Evolutionary conservation across 441 rosid species (phyloP).

Genomic region (Bocquillonia castaneifolia): DNA sequence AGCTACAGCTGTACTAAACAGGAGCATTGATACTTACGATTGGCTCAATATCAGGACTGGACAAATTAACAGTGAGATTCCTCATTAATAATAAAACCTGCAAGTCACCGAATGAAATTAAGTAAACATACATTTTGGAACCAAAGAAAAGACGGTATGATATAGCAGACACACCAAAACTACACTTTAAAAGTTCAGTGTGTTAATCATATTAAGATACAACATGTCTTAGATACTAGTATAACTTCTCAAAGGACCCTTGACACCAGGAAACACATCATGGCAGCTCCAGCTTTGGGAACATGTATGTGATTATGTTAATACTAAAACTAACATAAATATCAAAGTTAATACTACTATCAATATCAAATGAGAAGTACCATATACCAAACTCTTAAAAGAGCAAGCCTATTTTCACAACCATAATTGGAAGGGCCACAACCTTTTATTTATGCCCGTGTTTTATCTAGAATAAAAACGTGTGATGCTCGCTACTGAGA

Average conservation of each 20-base stretch:
- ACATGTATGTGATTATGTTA: neutral
- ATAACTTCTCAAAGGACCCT: neutral
- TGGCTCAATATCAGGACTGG: slow-evolving; percentile 80
- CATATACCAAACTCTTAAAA: no score
- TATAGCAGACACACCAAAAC: slow-evolving; percentile 2
- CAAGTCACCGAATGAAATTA: slow-evolving; percentile 18
- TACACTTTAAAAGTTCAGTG: neutral
- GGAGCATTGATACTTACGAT: slow-evolving; percentile 46
- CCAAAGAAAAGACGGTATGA: neutral
- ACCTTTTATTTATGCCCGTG: neutral
- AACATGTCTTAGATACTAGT: no score
- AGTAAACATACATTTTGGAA: neutral
- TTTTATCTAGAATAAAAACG: no score
- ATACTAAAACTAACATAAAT: neutral
- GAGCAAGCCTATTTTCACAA: neutral
- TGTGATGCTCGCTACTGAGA: neutral
- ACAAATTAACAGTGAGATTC: slow-evolving; percentile 71
- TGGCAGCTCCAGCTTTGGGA: neutral
- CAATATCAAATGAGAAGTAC: no score
- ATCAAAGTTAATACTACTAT: no score
- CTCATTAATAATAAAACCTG: slow-evolving; percentile 81
- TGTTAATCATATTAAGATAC: neutral
- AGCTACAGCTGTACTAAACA: neutral
- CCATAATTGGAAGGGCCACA: neutral
- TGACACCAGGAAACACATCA: neutral